Evolutionary conservation across 108 stramenopile species (phyloP).

Genomic region (Discostella stelligeroides): DNA sequence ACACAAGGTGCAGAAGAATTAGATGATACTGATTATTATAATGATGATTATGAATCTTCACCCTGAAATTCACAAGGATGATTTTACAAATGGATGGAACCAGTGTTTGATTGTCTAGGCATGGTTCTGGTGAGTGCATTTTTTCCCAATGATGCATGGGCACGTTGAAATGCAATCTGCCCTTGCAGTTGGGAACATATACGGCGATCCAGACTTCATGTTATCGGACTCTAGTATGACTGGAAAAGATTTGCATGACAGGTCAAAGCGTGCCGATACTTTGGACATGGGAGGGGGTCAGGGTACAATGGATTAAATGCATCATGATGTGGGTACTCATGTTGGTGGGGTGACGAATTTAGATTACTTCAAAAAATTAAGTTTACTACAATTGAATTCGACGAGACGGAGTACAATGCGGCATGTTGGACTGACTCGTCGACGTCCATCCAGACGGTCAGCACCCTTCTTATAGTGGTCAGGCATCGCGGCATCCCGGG

Average conservation of each 20-base stretch:
- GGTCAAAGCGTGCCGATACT: constrained; percentile 38
- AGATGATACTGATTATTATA: neutral
- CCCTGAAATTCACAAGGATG: no score
- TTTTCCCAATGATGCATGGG: no score
- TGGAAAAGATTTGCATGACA: constrained; percentile 34
- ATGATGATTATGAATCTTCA: constrained; percentile 20
- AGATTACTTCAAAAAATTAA: constrained; percentile 12
- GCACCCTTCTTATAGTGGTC: constrained; percentile 30
- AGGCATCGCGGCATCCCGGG: constrained; percentile 50
- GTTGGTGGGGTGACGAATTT: constrained; percentile 38
- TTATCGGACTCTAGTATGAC: constrained; percentile 57
- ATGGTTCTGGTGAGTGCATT: no score
- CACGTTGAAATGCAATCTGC: no score
- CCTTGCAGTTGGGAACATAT: constrained; percentile 35
- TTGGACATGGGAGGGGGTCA: constrained; percentile 46
- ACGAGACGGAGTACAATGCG: constrained; percentile 43
- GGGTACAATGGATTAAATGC: constrained; percentile 25
- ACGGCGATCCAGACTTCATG: constrained; percentile 50
- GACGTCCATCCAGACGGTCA: constrained; percentile 39
- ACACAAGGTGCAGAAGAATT: neutral
- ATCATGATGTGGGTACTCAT: constrained; percentile 35
- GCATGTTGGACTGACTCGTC: constrained; percentile 54
- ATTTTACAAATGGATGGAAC: no score
- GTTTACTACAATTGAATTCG: constrained; percentile 7
- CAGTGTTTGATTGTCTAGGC: no score